phyloP scores from a whole-genome alignment of 1,284 basidiomycete genomes.

The Fistulinella cinereoalba region DNA sequence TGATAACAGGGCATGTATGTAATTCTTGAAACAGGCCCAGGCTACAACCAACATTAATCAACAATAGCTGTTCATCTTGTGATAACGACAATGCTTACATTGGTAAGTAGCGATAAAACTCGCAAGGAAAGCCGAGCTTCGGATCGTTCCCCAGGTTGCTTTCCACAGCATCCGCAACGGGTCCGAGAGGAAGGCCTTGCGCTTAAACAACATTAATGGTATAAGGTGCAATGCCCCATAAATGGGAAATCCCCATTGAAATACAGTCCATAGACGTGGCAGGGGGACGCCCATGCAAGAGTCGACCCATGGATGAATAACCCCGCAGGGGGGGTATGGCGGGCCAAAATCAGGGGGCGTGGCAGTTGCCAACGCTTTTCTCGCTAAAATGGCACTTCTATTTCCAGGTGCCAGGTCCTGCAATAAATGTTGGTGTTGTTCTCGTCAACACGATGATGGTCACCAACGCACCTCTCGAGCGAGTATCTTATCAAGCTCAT shows the following conservation, averaged over 20 bases:
- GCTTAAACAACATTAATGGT: conserved; percentile 78
- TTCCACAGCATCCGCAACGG: conserved; percentile 64
- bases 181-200: conserved; percentile 55
- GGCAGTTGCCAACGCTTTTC: conserved; percentile 34
- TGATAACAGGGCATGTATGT: conserved; percentile 51
- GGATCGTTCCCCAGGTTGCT: conserved; percentile 70
- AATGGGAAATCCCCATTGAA: conserved; percentile 80
- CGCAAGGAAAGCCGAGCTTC: conserved; percentile 89
- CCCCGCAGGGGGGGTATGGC: conserved; percentile 59
- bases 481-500: conserved; percentile 55
- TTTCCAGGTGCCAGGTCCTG: conserved; percentile 46
- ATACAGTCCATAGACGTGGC: conserved; percentile 78
- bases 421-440: conserved; percentile 6
- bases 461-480: conserved; percentile 42
- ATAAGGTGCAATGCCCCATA: conserved; percentile 92
- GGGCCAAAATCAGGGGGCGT: conserved; percentile 46
- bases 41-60: conserved; percentile 42
- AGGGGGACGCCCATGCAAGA: conserved; percentile 67
- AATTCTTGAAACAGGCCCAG: conserved; percentile 73
- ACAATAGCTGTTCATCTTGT: background rate
- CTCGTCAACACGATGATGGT: conserved; percentile 10
- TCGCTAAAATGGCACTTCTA: conserved; percentile 35
- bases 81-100: conserved; percentile 42
- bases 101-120: conserved; percentile 87
- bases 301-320: conserved; percentile 80